Evolutionary conservation across 164 flowering plant species (phyloP).

Genomic region (Umbellularia californica): DNA sequence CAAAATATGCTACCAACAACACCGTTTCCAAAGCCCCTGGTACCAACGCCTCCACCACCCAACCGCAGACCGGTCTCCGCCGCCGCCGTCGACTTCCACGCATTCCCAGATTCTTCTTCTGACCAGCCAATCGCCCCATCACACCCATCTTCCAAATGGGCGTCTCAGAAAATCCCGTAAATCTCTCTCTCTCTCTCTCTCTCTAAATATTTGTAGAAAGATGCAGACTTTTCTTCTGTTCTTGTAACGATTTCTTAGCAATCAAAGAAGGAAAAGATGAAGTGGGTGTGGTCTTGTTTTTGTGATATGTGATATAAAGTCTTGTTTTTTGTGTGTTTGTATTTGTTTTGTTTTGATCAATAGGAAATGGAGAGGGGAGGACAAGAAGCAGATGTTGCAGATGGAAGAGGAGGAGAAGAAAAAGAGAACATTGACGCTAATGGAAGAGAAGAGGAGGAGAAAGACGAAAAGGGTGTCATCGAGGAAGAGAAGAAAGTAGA

Average conservation of each 20-base stretch:
- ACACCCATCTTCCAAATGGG: neutral
- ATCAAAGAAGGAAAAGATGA: neutral
- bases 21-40: neutral
- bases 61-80: neutral
- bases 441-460: neutral
- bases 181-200: neutral
- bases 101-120: neutral
- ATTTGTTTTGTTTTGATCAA: neutral
- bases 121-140: neutral
- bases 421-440: neutral
- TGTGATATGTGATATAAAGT: no score
- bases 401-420: neutral
- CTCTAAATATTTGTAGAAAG: neutral
- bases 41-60: neutral
- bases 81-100: neutral
- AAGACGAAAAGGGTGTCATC: neutral
- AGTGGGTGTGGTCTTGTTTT: neutral
- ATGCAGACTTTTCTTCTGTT: neutral
- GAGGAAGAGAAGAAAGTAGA: neutral
- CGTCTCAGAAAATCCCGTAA: neutral
- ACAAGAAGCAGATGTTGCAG: neutral
- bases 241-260: neutral
- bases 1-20: neutral
- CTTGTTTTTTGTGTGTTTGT: no score
- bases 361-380: conserved; percentile 1